These are phyloP conservation scores for Dothideomycetes sp. DNA, from an alignment of 2,329 filamentous ascomycete species.

Conservation along the genomic window DNA sequence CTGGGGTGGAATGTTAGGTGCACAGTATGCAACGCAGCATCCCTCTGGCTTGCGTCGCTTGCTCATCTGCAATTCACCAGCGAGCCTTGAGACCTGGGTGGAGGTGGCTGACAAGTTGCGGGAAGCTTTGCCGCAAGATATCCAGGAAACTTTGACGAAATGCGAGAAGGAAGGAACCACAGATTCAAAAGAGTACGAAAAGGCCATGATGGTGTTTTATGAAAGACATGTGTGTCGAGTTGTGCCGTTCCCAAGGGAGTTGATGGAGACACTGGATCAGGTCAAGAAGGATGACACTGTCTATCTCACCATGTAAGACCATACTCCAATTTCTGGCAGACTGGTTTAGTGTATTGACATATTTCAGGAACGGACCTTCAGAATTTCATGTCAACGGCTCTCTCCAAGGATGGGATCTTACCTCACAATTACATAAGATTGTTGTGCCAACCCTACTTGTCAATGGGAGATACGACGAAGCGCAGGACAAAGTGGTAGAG, in stretches of 20 bases:
- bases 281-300: constrained; percentile 27
- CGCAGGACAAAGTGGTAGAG: constrained; percentile 26
- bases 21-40: constrained; percentile 32
- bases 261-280: constrained; percentile 20
- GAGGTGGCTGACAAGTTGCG: constrained; percentile 21
- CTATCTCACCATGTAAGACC: constrained; percentile 28
- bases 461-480: constrained; percentile 36
- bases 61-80: constrained; percentile 26
- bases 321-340: neutral
- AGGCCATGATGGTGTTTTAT: constrained; percentile 25
- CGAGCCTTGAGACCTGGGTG: constrained; percentile 24
- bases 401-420: constrained; percentile 33
- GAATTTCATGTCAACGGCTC: constrained; percentile 33
- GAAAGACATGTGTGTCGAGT: constrained; percentile 23
- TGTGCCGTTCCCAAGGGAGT: constrained; percentile 23
- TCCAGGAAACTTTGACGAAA: constrained; percentile 23
- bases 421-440: constrained; percentile 29
- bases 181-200: constrained; percentile 26
- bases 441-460: constrained; percentile 32
- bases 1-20: constrained; percentile 46
- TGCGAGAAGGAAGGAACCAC: constrained; percentile 24
- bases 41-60: constrained; percentile 32
- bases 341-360: constrained; percentile 14
- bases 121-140: constrained; percentile 20
- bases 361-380: constrained; percentile 29